These are phyloP conservation scores for Creolimax fragrantissima DNA, from an alignment of 78 protist genomes.

Conservation along the genomic window DNA sequence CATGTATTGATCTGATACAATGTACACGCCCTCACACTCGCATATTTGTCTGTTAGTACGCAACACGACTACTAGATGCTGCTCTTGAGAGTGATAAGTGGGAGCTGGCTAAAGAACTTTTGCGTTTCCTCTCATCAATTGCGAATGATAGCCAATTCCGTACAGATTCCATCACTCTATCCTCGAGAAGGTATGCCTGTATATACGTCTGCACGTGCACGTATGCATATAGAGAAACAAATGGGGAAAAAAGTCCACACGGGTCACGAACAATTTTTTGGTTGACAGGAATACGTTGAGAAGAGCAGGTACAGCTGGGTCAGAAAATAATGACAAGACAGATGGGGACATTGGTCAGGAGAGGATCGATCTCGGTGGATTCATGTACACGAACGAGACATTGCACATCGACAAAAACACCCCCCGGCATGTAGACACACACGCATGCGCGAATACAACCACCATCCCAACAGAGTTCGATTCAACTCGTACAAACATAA, in stretches of 20 bases:
- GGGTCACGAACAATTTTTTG: neutral
- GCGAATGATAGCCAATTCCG: neutral
- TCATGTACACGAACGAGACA: no score
- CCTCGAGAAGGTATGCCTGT: no score
- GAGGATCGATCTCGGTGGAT: no score
- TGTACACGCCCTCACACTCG: no score
- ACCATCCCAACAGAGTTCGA: no score
- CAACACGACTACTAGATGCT: slow-evolving; percentile 14
- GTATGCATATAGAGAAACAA: neutral
- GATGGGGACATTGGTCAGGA: no score
- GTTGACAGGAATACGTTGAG: neutral
- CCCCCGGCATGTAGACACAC: neutral
- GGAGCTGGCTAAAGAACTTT: neutral
- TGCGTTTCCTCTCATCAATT: neutral
- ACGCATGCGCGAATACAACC: neutral
- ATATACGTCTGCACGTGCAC: neutral
- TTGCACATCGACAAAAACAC: neutral
- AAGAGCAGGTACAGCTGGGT: neutral
- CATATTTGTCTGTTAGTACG: neutral
- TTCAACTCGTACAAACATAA: no score
- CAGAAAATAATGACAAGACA: neutral
- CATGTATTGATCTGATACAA: no score
- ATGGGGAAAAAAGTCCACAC: neutral
- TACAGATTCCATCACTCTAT: neutral
- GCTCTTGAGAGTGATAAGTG: slow-evolving; percentile 12